Conservation (phyloP, 2,329 filamentous ascomycete genomes). For the Aureobasidium zeae region DNA sequence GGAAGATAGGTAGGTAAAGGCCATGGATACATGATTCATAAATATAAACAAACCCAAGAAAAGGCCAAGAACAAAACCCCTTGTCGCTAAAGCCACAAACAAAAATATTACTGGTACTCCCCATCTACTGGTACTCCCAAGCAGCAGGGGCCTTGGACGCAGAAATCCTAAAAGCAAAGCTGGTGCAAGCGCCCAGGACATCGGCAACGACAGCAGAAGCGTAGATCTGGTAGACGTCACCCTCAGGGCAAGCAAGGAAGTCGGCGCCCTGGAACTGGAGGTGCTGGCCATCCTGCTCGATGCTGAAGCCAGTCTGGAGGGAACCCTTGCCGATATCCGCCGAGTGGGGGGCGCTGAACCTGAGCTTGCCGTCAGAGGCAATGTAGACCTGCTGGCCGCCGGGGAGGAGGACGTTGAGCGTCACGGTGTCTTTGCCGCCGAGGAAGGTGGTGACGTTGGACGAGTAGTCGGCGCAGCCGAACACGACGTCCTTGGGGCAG, state of each 20-base stretch:
- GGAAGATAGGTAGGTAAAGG: too few relatives aligned
- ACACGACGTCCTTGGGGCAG: conserved; percentile 1
- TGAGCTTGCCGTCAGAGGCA: conserved; percentile 8
- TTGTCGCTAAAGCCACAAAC: too few relatives aligned
- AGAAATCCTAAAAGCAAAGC: conserved; percentile 20
- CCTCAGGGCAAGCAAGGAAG: conserved; percentile 15
- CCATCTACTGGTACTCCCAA: conserved; percentile 15
- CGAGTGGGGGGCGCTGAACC: conserved; percentile 15
- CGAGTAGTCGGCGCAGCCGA: conserved; percentile 15
- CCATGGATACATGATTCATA: too few relatives aligned
- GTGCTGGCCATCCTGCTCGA: conserved; percentile 12
- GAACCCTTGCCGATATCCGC: conserved; percentile 10
- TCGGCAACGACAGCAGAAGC: conserved; percentile 7
- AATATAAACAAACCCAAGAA: too few relatives aligned
- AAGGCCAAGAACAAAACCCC: too few relatives aligned
- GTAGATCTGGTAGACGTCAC: conserved; percentile 12
- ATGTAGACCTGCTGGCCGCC: conserved; percentile 18
- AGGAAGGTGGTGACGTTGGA: conserved; percentile 17
- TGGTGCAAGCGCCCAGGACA: conserved; percentile 1
- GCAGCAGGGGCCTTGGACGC: conserved; percentile 18
- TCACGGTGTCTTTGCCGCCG: conserved; percentile 18
- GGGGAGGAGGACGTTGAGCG: conserved; percentile 14
- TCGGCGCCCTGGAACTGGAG: conserved; percentile 16
- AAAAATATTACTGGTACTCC: too few relatives aligned
- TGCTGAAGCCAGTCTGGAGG: conserved; percentile 12